A percentile compares a stretch with the other conserved stretches of the same genome.
Evolutionary conservation across 352 stramenopile species (phyloP).

Genomic region (Pythium coloratum): DNA sequence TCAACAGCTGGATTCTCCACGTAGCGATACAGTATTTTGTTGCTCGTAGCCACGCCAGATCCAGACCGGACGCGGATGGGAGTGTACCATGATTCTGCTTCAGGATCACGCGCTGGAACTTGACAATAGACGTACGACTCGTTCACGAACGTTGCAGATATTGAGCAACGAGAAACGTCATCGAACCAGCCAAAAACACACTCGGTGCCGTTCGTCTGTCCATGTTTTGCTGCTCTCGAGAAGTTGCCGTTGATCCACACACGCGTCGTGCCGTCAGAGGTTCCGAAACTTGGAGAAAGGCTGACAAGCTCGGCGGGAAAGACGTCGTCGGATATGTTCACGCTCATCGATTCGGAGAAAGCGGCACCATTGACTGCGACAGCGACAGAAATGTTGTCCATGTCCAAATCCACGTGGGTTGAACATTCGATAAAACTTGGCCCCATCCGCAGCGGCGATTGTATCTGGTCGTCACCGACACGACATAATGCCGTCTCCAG

Average conservation of each 20-base stretch:
- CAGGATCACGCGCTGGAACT: slow-evolving; percentile 24
- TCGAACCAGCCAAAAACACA: not conserved
- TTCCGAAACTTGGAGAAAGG: slow-evolving; percentile 17
- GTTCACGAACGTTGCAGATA: slow-evolving; percentile 27
- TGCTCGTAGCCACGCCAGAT: slow-evolving; percentile 29
- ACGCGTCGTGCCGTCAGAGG: slow-evolving; percentile 13
- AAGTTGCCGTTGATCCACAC: slow-evolving; percentile 33
- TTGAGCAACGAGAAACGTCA: not conserved
- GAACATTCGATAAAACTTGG: slow-evolving; percentile 4
- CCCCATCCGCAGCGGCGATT: not conserved
- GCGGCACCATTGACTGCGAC: slow-evolving; percentile 1
- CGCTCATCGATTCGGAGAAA: slow-evolving; percentile 10
- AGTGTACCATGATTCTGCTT: slow-evolving; percentile 25
- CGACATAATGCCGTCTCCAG: slow-evolving; percentile 5
- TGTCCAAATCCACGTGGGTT: not conserved
- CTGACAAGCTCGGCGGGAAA: not conserved
- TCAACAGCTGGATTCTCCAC: not conserved
- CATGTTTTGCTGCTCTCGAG: not conserved
- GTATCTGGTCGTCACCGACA: slow-evolving; percentile 1
- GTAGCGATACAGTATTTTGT: slow-evolving; percentile 28
- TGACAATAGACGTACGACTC: slow-evolving; percentile 30
- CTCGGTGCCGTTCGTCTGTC: not conserved
- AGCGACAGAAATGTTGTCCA: not conserved
- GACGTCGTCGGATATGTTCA: slow-evolving; percentile 1
- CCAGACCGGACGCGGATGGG: slow-evolving; percentile 32